A percentile compares a stretch with the other conserved stretches of the same genome.
Conservation (phyloP, 2,329 filamentous ascomycete species). For the Zasmidium cellare region DNA sequence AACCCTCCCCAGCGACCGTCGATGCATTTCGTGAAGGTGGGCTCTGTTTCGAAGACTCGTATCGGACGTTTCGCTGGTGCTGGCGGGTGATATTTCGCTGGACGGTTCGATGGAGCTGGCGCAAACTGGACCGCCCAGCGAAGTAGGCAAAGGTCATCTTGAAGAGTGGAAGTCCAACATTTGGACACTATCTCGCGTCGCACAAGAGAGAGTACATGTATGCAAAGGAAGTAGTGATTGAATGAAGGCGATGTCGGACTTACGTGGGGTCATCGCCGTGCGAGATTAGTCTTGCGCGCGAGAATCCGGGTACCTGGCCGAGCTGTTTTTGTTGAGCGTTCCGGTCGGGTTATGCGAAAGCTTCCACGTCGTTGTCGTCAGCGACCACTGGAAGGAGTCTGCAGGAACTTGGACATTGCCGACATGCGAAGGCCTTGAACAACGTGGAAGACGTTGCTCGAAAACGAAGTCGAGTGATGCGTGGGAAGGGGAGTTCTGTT, state of each 20-base stretch:
- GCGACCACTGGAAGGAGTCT: no score
- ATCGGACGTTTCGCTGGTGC: constrained; percentile 21
- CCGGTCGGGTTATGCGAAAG: background rate
- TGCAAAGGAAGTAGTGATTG: background rate
- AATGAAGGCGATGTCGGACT: background rate
- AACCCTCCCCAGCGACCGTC: constrained; percentile 2
- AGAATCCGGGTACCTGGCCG: background rate
- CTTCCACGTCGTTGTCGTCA: background rate
- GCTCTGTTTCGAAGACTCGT: constrained; percentile 22
- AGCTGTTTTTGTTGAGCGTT: background rate
- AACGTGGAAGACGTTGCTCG: no score
- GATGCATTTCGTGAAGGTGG: constrained; percentile 16
- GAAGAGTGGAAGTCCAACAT: constrained; percentile 3
- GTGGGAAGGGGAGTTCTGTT: no score
- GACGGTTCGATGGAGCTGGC: constrained; percentile 34
- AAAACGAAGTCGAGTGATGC: no score
- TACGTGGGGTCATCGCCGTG: background rate
- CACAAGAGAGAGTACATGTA: constrained; percentile 4
- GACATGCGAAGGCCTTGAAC: no score
- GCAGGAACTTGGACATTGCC: no score
- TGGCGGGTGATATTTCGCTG: constrained; percentile 33
- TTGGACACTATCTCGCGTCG: background rate
- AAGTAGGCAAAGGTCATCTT: constrained; percentile 30
- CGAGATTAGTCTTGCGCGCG: background rate
- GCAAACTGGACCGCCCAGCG: constrained; percentile 29